A percentile compares a stretch with the other conserved stretches of the same genome.
phyloP scores from a whole-genome alignment of 768 basidiomycete species.

The Favolaschia claudopus region DNA sequence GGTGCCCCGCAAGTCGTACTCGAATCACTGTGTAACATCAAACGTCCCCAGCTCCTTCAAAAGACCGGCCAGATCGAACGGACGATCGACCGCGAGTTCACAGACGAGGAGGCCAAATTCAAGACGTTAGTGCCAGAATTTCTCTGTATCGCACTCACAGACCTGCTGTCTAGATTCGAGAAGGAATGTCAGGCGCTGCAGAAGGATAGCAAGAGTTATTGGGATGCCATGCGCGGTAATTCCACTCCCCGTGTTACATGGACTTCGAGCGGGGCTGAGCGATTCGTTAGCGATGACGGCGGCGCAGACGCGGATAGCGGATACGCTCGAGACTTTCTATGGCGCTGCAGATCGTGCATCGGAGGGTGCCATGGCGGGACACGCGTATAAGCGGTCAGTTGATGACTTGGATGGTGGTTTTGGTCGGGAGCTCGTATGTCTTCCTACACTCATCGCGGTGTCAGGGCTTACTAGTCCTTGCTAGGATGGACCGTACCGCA shows the following conservation, averaged over 20 bases:
- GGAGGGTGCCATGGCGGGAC: conserved; percentile 95
- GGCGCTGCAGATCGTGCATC: conserved; percentile 82
- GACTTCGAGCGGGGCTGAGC: conserved; percentile 90
- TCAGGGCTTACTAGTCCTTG: neutral
- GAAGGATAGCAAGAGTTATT: conserved; percentile 94
- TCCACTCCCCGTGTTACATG: conserved; percentile 64
- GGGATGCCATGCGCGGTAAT: conserved; percentile 93
- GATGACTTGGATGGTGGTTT: conserved; percentile 92
- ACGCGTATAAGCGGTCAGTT: conserved; percentile 94
- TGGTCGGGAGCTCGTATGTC: conserved; percentile 82
- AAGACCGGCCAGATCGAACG: conserved; percentile 98
- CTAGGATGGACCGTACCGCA: conserved; percentile 93
- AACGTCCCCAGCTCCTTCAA: conserved; percentile 77
- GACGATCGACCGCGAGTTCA: conserved; percentile 93
- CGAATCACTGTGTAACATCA: conserved; percentile 17
- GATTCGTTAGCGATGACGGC: conserved; percentile 81
- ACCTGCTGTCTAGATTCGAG: conserved; percentile 72
- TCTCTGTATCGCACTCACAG: neutral
- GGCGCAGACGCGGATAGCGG: conserved; percentile 91
- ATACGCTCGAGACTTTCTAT: conserved; percentile 94
- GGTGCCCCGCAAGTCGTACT: conserved; percentile 27
- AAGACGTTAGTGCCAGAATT: conserved; percentile 68
- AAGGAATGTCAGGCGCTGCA: conserved; percentile 94
- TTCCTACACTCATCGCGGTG: neutral
- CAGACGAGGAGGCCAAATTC: conserved; percentile 91